phyloP scores from a whole-genome alignment of 768 basidiomycete species.

The Russula brevipes region DNA sequence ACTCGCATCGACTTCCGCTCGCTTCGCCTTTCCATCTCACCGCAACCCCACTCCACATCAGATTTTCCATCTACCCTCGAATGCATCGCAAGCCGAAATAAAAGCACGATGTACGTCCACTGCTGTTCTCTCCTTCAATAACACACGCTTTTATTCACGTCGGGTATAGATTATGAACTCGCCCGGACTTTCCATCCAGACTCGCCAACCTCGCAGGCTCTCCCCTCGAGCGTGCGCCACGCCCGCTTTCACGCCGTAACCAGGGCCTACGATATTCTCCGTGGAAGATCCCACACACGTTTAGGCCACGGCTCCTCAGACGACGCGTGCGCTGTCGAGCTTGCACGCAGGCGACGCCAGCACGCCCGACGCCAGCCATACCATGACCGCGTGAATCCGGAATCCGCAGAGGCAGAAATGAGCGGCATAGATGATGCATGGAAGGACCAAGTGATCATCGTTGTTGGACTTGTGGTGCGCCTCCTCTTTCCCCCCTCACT shows the following conservation, averaged over 20 bases:
- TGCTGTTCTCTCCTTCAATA: not conserved
- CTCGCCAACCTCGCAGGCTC: constrained; percentile 39
- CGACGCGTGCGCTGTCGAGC: constrained; percentile 48
- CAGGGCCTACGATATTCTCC: constrained; percentile 56
- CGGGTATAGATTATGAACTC: constrained; percentile 59
- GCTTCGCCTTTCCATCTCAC: constrained; percentile 49
- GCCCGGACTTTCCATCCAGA: constrained; percentile 72
- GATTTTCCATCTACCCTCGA: constrained; percentile 60
- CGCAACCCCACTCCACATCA: constrained; percentile 59
- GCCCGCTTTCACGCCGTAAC: constrained; percentile 60
- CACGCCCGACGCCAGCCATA: constrained; percentile 35
- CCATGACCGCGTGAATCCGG: constrained; percentile 25
- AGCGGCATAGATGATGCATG: constrained; percentile 39
- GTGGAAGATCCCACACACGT: constrained; percentile 33
- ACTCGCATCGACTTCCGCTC: constrained; percentile 13
- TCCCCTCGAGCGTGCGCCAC: constrained; percentile 46
- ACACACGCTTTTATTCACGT: not conserved
- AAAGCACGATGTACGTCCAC: constrained; percentile 60
- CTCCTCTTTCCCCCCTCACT: not conserved
- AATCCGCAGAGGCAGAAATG: constrained; percentile 14
- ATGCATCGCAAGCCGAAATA: constrained; percentile 55
- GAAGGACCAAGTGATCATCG: constrained; percentile 48
- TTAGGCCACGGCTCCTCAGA: constrained; percentile 26
- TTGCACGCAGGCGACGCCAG: constrained; percentile 43
- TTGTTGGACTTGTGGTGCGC: constrained; percentile 46